Evolutionary conservation across 345 rosid genomes (phyloP), one percentile per base, ranked within the genome.

Genomic region (Eucalyptus erythrocorys): DNA sequence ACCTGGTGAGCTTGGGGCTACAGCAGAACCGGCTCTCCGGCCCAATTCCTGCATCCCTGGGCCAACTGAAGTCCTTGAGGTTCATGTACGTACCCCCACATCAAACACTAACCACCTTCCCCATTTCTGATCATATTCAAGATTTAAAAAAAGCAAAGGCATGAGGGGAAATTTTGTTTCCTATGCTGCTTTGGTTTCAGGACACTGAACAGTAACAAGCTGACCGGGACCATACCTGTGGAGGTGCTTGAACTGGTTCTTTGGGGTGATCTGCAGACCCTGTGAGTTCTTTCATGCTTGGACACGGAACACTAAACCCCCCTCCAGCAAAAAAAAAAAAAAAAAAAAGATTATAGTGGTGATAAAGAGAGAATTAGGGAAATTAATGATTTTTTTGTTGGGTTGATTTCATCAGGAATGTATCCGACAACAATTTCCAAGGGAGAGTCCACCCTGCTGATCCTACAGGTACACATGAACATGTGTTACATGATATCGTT

Each of bases 1-100:
- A 88, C 6, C 91, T 94, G n/a, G 85, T 92, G 88, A 85, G 89
- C 90, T 90, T 95, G 92, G 90, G 79, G 79, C 92, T 95, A 76
- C 53, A 89, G 15, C 45, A 59, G 10, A 94, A 95, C 89, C 59
- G 64, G 21, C 85, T 94, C 40, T 53, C 92, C 32, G 95, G 95
- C 13, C 24, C 88, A 43, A 91, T 95, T 40, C 95, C 94, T 37
- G 14, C 92, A 53, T 87, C 95, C 68, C 87, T 94, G 30, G 94
- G 92, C 87, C 91, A 91, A 81, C 85, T 93, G 87, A 50, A 30
- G 26, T 91, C 91, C 68, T 57, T 93, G 89, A 81, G 43, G 48
- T 92, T 88, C 79, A 10, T 94, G 94, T 94, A 91, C 85, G 92
- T 91, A 8, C 42, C 34, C 45, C 6, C 9, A 3, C 32, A 27